Conservation (phyloP, 805 yeast genomes). For the Teunomyces kruisii region DNA sequence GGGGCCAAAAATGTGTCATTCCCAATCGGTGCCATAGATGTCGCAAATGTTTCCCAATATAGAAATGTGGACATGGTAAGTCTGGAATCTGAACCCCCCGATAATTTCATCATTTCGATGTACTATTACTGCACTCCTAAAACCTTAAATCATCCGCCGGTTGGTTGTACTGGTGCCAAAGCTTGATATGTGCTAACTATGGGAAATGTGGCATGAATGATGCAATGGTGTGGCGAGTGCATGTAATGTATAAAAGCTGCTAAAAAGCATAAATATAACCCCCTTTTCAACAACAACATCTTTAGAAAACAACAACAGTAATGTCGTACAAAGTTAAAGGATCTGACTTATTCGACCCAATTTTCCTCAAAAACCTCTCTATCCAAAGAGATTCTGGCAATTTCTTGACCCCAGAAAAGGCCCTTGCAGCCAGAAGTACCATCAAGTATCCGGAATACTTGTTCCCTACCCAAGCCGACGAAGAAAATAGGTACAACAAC, state of each 20-base stretch:
- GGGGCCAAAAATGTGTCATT: neutral
- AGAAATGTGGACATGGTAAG: neutral
- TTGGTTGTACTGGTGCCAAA: too few species aligned
- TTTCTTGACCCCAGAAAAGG: slow-evolving; percentile 3
- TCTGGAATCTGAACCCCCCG: neutral
- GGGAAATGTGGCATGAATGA: neutral
- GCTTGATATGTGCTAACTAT: too few species aligned
- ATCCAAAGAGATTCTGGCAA: neutral
- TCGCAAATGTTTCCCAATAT: neutral
- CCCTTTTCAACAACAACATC: too few species aligned
- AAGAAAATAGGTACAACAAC: slow-evolving; percentile 19
- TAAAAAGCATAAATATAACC: too few species aligned
- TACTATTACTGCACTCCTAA: neutral
- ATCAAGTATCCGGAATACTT: slow-evolving; percentile 24
- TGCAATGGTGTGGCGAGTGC: too few species aligned
- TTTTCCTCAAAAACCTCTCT: neutral
- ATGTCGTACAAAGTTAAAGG: slow-evolving; percentile 9
- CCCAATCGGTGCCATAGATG: neutral
- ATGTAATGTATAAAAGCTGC: too few species aligned
- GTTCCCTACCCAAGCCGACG: slow-evolving; percentile 15
- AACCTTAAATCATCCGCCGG: too few species aligned
- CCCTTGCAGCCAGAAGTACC: slow-evolving; percentile 12
- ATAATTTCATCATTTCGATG: neutral
- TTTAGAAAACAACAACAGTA: too few species aligned
- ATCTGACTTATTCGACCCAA: slow-evolving; percentile 9